Base-by-base conservation (phyloP, 805 yeast genomes). In the Saitoella complicata region DNA sequence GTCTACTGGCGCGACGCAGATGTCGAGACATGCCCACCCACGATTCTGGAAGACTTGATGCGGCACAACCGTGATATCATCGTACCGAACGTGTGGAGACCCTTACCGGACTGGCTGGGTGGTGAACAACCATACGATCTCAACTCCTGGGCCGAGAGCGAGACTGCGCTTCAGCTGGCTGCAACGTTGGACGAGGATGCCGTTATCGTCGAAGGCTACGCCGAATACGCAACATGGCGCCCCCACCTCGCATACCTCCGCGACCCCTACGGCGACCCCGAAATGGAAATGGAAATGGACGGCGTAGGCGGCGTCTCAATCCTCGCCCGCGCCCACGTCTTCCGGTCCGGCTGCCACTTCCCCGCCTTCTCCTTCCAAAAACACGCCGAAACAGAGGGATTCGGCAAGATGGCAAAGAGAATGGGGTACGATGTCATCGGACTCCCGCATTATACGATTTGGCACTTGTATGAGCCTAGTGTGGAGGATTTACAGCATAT, bases 1-100 rank as follows among this genome's bases (percentile, higher is more conserved):
- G 95, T 88, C 6, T 86, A 87, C 61, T 88, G 97, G 97, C 70
- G 97, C 62, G 97, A 88, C 65, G 95, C 91, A 8, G 97, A 88
- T 62, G 94, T 88, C n/a, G 95, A 87, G 59, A 78, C 87, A 0
- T 76, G 80, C 32, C 94, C 95, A 4, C 70, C 78, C 1, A 78
- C 95, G 1, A 75, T 87, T 49, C 62, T 87, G 49, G 95, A 87
- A 62, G 96, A 87, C 62, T 67, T 87, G 54, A 88, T 88, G 96
- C 81, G 75, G 55, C 95, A 85, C 61, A 76, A 80, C 59, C 75
- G 73, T 58, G 97, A 88, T 59, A 91, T 88, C 31, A 84, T 88
- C 43, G 96, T 88, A 11, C 97, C 97, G 11, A 88, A 91, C 57
- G 95, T 91, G 33, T 91, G 98, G 98, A 72, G 98, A 54, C 98